Percentiles rank a stretch among this genome's conserved stretches.
These are phyloP conservation scores for Lasiodiplodia theobromae DNA, from an alignment of 2,329 filamentous ascomycete genomes.

Conservation along the genomic window DNA sequence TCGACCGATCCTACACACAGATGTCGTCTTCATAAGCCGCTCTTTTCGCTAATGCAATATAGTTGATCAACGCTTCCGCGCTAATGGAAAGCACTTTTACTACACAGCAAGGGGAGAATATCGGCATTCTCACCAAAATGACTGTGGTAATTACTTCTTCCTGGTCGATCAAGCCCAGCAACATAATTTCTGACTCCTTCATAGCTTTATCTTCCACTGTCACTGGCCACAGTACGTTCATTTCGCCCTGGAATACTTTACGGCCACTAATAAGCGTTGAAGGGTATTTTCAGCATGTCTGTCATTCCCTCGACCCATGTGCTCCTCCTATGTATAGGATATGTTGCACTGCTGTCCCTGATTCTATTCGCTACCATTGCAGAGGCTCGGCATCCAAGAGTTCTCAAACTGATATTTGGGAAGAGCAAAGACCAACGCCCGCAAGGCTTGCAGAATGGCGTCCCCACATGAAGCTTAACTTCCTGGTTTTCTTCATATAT, in stretches of 20 bases:
- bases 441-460: no score
- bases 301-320: neutral
- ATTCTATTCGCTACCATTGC: neutral
- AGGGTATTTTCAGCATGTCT: constrained; percentile 8
- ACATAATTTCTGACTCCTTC: neutral
- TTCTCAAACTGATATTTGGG: neutral
- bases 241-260: no score
- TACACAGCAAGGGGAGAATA: constrained; percentile 14
- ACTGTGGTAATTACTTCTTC: constrained; percentile 4
- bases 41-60: neutral
- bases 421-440: neutral
- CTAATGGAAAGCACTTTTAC: constrained; percentile 3
- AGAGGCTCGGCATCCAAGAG: neutral
- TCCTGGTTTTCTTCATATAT: no score
- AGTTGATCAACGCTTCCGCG: constrained; percentile 22
- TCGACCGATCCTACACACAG: neutral
- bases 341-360: neutral
- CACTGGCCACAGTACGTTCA: no score
- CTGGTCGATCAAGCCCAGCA: fast-evolving
- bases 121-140: constrained; percentile 27
- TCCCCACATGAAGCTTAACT: no score
- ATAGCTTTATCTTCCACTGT: neutral
- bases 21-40: no score
- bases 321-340: neutral
- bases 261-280: no score